These are phyloP conservation scores for Exophiala sp. DNA, from an alignment of 2,329 filamentous ascomycete species.

Conservation along the genomic window DNA sequence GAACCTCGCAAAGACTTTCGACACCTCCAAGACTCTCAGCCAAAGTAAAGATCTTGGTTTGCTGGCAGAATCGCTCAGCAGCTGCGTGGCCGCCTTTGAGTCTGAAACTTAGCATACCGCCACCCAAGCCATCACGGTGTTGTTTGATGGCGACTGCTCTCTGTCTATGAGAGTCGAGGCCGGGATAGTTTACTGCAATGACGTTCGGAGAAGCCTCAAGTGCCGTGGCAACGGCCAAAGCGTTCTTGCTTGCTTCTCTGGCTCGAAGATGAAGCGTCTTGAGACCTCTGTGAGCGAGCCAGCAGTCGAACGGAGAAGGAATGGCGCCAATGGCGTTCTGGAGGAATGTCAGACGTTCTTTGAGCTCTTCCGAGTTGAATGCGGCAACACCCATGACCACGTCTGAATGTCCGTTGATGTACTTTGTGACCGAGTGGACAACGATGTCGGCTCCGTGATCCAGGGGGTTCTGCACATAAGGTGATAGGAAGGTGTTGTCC, in stretches of 20 bases:
- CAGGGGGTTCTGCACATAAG: conserved; percentile 94
- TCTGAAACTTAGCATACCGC: conserved; percentile 96
- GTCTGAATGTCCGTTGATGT: conserved; percentile 96
- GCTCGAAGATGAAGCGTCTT: conserved; percentile 96
- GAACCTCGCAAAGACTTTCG: conserved; percentile 87
- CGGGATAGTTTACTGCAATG: conserved; percentile 91
- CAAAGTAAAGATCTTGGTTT: conserved; percentile 84
- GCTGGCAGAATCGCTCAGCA: conserved; percentile 87
- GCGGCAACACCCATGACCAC: conserved; percentile 97
- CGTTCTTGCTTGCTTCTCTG: conserved; percentile 78
- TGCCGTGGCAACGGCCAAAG: conserved; percentile 68
- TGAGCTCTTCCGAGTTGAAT: conserved; percentile 81
- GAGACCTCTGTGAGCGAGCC: conserved; percentile 93
- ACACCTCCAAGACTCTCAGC: conserved; percentile 91
- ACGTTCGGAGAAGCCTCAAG: conserved; percentile 79
- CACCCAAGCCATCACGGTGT: conserved; percentile 90
- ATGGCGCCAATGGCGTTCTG: conserved; percentile 97
- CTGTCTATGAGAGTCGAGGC: conserved; percentile 81
- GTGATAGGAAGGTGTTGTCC: conserved; percentile 96
- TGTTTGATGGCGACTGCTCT: conserved; percentile 81
- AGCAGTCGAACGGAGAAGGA: conserved; percentile 92
- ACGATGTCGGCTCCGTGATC: conserved; percentile 95
- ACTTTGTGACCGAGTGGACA: conserved; percentile 96
- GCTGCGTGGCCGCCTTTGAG: conserved; percentile 81
- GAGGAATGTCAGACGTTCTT: conserved; percentile 76